phyloP scores from a whole-genome alignment of 805 yeast species.

The Yamadazyma tumulicola region DNA sequence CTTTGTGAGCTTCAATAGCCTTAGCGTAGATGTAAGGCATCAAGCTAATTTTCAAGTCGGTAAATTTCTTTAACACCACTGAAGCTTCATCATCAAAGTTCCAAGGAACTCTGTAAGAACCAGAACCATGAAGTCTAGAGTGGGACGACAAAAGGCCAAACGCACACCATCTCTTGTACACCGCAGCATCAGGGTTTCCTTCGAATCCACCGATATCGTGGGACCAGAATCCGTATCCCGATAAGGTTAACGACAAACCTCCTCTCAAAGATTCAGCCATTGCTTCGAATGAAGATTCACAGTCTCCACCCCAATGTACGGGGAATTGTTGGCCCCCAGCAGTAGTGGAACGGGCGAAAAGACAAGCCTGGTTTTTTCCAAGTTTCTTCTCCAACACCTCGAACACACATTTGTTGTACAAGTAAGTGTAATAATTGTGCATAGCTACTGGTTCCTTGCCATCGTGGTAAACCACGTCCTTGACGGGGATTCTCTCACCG shows the following conservation, averaged over 20 bases:
- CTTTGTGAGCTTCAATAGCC: slow-evolving; percentile 26
- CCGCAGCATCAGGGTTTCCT: slow-evolving; percentile 33
- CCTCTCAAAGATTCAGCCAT: slow-evolving; percentile 37
- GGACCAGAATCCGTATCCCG: slow-evolving; percentile 37
- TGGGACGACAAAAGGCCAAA: slow-evolving; percentile 37
- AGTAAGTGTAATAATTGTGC: slow-evolving; percentile 34
- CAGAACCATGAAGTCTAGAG: slow-evolving; percentile 35
- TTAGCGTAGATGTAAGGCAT: slow-evolving; percentile 30
- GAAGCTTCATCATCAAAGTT: slow-evolving; percentile 32
- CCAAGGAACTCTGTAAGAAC: slow-evolving; percentile 38
- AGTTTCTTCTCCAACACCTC: slow-evolving; percentile 26
- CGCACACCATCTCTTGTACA: slow-evolving; percentile 38
- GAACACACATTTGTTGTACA: slow-evolving; percentile 32
- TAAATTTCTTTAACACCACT: slow-evolving; percentile 26
- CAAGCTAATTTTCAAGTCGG: slow-evolving; percentile 27
- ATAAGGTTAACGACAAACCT: slow-evolving; percentile 26
- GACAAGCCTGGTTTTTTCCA: slow-evolving; percentile 30
- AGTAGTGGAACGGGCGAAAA: slow-evolving; percentile 36
- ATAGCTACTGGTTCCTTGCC: slow-evolving; percentile 29
- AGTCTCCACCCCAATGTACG: slow-evolving; percentile 42
- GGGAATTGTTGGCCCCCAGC: slow-evolving; percentile 36
- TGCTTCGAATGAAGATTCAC: slow-evolving; percentile 35
- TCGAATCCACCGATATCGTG: slow-evolving; percentile 40
- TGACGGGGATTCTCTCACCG: slow-evolving; percentile 35
- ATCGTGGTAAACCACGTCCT: slow-evolving; percentile 22